Evolutionary conservation across 1,284 basidiomycete genomes (phyloP), one percentile per base, ranked within the genome.

Genomic region (Pascua guehoae): DNA sequence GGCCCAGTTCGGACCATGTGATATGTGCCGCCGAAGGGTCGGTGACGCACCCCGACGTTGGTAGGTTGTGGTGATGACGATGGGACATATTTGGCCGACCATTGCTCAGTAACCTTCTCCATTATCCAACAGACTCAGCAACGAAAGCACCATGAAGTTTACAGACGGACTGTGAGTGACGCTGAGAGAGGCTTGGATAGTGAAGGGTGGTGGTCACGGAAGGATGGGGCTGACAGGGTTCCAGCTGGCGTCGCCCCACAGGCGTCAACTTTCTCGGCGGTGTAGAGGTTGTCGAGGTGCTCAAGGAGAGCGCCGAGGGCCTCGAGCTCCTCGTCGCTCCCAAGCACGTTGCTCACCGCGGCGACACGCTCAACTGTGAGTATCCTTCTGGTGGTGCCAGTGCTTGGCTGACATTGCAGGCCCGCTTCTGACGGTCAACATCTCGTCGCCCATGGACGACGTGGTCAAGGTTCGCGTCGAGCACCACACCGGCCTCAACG

Each of bases 401-500:
- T 68, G 16, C 55, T 72, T 37, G 5, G 36, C 56, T 57, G 39
- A 57, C 51, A 12, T 2, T 32, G 24, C 8, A 81, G 82, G 49
- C 84, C 84, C 85, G 9, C 74, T 87, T 1, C 67, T 88, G 48
- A 84, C 79, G 51, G 78, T 88, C 53, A 80, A 80, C 39, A 78
- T 88, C 8, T 79, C 85, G 64, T 85, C 85, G 7, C 86, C 86
- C 0, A 84, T 83, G 2, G 82, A 86, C 65, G 84, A 85, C 49
- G 82, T 87, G 11, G 79, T 88, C 60, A 67, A 65, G 50, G 66
- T 73, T 39, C 56, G 62, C 37, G 51, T 87, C 61, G 79, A 84
- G 53, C 85, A 86, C 71, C 84, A 86, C 76, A 80, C 79, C 57
- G 70, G 70, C 58, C 72, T 80, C 59, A 64, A 67, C 50, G 72